Conservation (phyloP, 2,329 filamentous ascomycete species). For the Alternaria viburni region DNA sequence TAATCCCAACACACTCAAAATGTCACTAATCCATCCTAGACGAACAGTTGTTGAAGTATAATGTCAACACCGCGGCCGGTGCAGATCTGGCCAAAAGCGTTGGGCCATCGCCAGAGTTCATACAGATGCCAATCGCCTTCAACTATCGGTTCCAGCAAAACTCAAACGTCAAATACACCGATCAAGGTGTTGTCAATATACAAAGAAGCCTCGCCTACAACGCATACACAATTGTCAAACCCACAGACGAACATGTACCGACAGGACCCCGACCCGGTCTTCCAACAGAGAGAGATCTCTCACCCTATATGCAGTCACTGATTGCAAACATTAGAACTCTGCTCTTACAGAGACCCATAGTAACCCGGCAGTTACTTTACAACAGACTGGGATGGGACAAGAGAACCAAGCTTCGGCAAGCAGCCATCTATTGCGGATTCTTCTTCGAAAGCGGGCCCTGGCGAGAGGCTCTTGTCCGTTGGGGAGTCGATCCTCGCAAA, state of each 20-base stretch:
- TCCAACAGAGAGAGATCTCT: slow-evolving; percentile 55
- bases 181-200: slow-evolving; percentile 48
- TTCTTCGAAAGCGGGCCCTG: slow-evolving; percentile 93
- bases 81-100: slow-evolving; percentile 72
- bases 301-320: slow-evolving; percentile 67
- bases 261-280: slow-evolving; percentile 64
- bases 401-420: slow-evolving; percentile 69
- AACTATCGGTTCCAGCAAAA: slow-evolving; percentile 81
- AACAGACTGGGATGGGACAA: slow-evolving; percentile 69
- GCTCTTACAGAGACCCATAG: slow-evolving; percentile 78
- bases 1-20: neutral
- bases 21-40: slow-evolving; percentile 46
- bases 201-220: slow-evolving; percentile 34
- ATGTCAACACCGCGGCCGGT: slow-evolving; percentile 43
- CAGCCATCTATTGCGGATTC: slow-evolving; percentile 85
- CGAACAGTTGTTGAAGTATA: slow-evolving; percentile 68
- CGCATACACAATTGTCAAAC: slow-evolving; percentile 60
- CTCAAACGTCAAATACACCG: slow-evolving; percentile 69
- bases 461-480: slow-evolving; percentile 84
- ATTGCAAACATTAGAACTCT: slow-evolving; percentile 69
- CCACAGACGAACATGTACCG: slow-evolving; percentile 68
- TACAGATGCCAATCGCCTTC: slow-evolving; percentile 75
- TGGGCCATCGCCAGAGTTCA: slow-evolving; percentile 80
- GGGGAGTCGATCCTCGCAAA: slow-evolving; percentile 83
- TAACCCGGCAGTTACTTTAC: slow-evolving; percentile 81